These are phyloP conservation scores for Kappamyces sp. DNA, from an alignment of 192 early-diverging fungal species.

Conservation along the genomic window DNA sequence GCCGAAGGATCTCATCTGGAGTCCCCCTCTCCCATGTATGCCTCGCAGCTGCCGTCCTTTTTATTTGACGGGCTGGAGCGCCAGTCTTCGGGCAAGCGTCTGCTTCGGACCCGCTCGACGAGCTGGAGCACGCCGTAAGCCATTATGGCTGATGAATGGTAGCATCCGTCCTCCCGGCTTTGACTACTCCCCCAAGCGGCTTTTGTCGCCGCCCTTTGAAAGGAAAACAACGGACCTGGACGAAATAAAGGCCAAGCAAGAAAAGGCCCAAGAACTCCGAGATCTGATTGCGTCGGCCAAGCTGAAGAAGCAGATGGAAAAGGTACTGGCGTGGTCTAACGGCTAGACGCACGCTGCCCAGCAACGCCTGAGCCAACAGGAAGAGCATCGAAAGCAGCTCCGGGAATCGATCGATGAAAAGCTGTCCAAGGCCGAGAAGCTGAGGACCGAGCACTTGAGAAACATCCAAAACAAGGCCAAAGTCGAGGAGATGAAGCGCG, in stretches of 20 bases:
- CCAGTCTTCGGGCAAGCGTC: no score
- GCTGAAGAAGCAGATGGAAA: slow-evolving; percentile 3
- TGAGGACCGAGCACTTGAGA: neutral
- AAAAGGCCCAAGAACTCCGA: slow-evolving; percentile 11
- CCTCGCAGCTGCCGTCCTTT: no score
- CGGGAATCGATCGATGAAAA: neutral
- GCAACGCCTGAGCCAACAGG: no score
- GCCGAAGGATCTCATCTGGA: no score
- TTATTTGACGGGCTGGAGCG: no score
- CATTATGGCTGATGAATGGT: neutral
- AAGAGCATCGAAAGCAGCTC: slow-evolving; percentile 1
- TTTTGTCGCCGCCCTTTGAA: slow-evolving; percentile 8
- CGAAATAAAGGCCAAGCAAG: slow-evolving; percentile 12
- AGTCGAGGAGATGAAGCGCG: neutral
- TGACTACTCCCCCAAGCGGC: slow-evolving; percentile 1
- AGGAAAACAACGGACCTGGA: neutral
- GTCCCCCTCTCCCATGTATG: no score
- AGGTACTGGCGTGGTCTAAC: neutral
- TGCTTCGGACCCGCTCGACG: neutral
- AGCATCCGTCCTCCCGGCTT: slow-evolving; percentile 7
- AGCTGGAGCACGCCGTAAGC: slow-evolving; percentile 6
- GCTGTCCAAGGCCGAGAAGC: neutral
- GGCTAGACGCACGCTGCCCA: no score
- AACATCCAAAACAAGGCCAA: neutral
- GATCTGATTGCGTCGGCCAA: neutral